Evolutionary conservation across 148 eudicot genomes (phyloP), one percentile per base, ranked within the genome.

Genomic region (Polygonum maritimum): DNA sequence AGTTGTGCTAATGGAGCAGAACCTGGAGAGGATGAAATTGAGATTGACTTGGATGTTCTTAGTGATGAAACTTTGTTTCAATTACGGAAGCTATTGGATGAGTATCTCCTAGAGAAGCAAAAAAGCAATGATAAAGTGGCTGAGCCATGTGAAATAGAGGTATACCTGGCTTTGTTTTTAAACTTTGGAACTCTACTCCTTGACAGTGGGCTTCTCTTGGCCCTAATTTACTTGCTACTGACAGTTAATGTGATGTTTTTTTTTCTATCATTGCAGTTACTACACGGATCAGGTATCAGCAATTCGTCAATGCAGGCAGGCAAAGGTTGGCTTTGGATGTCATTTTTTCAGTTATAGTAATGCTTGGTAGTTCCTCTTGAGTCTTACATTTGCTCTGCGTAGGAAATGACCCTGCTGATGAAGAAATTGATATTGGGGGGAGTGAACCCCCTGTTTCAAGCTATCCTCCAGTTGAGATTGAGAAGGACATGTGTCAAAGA

Each of bases 101-200:
- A 86, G 21, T 80, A 77, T 71, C 55, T 88, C 58, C 80, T 35
- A 54, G 89, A 81, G 71, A 90, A 83, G 54, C 79, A 79, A 69
- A 79, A 80, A 55, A 82, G 69, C 75, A 73, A 40, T 21, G 69
- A 79, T 12, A 85, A 76, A 76, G n/a, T 77, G 79, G 86, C 90
- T 19, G 90, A 90, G 75, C 84, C 89, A 38, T 85, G 89, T 83
- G 91, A 88, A 73, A 88, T 88, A 76, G 94, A 90, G 94, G 94
- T 90, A 26, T 26, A 86, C 8, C 69, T 52, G 75, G 13, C 45
- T 63, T 22, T 40, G 49, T 71, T 33, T 71, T 18, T 2, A 26
- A 44, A 26, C 19, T 8, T 72, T 72, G 54, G 38, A n/a, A 72
- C 45, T 72, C 8, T 26, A 44, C 71, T 71, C 19, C 35, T 72